Evolutionary conservation across 192 early-diverging fungal genomes (phyloP), one percentile per base, ranked within the genome.

Genomic region (Entomortierella beljakovae): DNA sequence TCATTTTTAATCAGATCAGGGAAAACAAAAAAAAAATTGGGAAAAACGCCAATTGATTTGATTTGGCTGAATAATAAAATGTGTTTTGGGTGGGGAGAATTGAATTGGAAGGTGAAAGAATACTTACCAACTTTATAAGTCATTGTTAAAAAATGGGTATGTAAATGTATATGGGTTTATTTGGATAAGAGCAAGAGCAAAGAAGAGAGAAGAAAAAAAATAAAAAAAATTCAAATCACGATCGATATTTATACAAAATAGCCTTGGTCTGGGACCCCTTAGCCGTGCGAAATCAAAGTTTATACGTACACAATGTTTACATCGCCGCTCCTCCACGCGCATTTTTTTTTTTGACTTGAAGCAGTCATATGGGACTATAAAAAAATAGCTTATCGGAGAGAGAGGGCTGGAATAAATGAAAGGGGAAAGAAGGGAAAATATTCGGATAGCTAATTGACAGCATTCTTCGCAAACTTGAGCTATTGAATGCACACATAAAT

Each of bases 71-170:
- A 2, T 25, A 15, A 1, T 22, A 7, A 9, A n/a, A 38, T 0
- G 29, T 5, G 37, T 28, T 26, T 32, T n/a, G 20, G 26, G 25
- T 28, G 54, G 23, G 70, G 6, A 40, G 32, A 25, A 28, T 20
- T 26, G 16, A 28, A 18, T 23, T 25, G 6, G 52, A 42, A n/a
- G 37, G 43, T 11, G 31, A 33, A 3, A 26, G 38, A 49, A 43
- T 20, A 57, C 73, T 68, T 76, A 76, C 73, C 73, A 37, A 79
- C 61, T 70, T 69, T 70, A 67, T 34, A 79, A 56, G 51, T n/a
- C 66, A 69, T 79, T 34, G 34, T 58, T 51, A 11, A 26, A 23
- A 20, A 25, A 58, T 48, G 25, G 68, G 16, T 65, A 18, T 63
- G 65, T 35, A 38, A 34, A 18, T 11, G 28, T 43, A 32, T 37